Evolutionary conservation across 176 grass and related monocot species (phyloP).

Genomic region (Chrysopogon serrulatus): DNA sequence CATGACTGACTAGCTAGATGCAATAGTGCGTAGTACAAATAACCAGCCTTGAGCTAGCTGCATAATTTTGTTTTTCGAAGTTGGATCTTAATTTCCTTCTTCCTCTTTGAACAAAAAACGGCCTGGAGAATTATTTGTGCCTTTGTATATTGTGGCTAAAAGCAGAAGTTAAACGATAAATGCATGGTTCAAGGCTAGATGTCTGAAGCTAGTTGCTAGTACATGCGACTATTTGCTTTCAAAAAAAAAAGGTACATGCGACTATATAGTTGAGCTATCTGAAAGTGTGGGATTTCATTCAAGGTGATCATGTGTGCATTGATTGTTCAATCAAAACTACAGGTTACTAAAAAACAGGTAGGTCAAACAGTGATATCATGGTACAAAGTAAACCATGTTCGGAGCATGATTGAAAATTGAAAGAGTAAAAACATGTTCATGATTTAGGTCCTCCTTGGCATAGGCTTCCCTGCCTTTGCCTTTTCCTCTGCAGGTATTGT

Average conservation of each 20-base stretch:
- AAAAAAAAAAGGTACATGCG: not conserved
- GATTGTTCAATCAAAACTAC: not conserved
- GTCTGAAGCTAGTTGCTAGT: not conserved
- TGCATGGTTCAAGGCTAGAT: not conserved
- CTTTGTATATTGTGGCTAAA: not conserved
- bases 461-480: no score
- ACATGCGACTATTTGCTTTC: not conserved
- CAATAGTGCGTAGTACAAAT: not conserved
- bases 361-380: not conserved
- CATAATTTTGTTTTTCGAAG: not conserved
- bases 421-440: not conserved
- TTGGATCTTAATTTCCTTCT: not conserved
- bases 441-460: not conserved
- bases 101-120: no score
- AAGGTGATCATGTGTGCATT: not conserved
- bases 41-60: not conserved
- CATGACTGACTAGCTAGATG: not conserved
- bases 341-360: not conserved
- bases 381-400: not conserved
- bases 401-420: not conserved
- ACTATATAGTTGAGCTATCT: not conserved
- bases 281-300: not conserved
- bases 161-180: not conserved
- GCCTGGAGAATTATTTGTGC: not conserved
- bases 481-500: no score